phyloP scores from a whole-genome alignment of 1,139 yeast species.

The Diutina neorugosa region DNA sequence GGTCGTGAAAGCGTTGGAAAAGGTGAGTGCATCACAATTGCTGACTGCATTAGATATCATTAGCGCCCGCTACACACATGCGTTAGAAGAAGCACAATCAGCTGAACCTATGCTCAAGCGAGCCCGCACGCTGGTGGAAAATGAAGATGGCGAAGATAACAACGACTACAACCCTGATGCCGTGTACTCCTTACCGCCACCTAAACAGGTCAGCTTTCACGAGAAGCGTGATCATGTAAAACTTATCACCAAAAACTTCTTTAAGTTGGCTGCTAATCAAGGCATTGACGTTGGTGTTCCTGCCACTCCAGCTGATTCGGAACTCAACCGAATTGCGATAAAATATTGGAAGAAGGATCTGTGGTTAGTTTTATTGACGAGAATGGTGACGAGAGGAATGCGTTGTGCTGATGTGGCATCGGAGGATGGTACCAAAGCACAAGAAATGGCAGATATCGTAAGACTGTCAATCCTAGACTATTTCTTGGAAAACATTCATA shows the following conservation, averaged over 20 bases:
- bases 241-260: conserved; percentile 42
- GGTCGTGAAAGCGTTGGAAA: conserved; percentile 54
- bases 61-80: conserved; percentile 41
- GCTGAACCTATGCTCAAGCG: conserved; percentile 5
- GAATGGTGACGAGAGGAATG: conserved; percentile 77
- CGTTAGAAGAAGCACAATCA: conserved; percentile 5
- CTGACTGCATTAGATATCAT: conserved; percentile 24
- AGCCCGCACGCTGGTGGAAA: neutral
- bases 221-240: conserved; percentile 39
- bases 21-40: neutral
- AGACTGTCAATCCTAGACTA: conserved; percentile 63
- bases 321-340: conserved; percentile 41
- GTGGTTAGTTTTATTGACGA: conserved; percentile 65
- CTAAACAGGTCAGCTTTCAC: conserved; percentile 32
- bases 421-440: conserved; percentile 12
- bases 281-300: conserved; percentile 11
- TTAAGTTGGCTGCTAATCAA: conserved; percentile 26
- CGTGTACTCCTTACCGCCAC: conserved; percentile 47
- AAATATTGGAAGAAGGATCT: conserved; percentile 58
- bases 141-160: conserved; percentile 12
- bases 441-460: conserved; percentile 44
- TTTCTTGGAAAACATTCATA: conserved; percentile 63
- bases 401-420: conserved; percentile 11
- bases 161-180: conserved; percentile 28
- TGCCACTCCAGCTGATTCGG: conserved; percentile 12